Percentiles rank a stretch among this genome's conserved stretches.
Conservation (phyloP, 2,329 filamentous ascomycete species). For the Alternaria sp. region DNA sequence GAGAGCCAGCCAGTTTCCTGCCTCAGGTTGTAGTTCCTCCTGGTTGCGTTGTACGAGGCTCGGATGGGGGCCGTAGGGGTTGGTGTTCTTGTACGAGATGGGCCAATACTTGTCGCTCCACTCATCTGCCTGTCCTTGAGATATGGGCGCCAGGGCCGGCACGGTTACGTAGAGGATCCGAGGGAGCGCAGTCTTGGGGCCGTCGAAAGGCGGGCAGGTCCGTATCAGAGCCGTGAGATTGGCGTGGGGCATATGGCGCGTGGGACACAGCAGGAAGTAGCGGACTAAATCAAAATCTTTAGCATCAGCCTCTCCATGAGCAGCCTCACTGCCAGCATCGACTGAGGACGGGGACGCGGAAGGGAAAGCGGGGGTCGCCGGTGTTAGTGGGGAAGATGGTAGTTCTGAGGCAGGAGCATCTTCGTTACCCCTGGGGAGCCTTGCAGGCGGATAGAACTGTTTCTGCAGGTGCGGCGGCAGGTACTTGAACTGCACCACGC, state of each 20-base stretch:
- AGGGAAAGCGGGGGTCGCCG: constrained; percentile 15
- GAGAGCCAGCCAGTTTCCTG: constrained; percentile 70
- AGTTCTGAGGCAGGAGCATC: constrained; percentile 37
- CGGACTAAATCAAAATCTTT: constrained; percentile 48
- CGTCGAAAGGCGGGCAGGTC: constrained; percentile 49
- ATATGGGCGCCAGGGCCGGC: constrained; percentile 76
- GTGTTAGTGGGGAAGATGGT: constrained; percentile 34
- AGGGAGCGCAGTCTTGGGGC: constrained; percentile 47
- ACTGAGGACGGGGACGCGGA: constrained; percentile 7
- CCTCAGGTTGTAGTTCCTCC: constrained; percentile 69
- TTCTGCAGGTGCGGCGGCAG: constrained; percentile 67
- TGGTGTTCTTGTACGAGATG: constrained; percentile 84
- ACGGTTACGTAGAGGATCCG: constrained; percentile 71
- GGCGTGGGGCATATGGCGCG: constrained; percentile 59
- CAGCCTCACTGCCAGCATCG: constrained; percentile 13
- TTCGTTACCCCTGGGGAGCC: constrained; percentile 44
- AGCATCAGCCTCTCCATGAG: constrained; percentile 28
- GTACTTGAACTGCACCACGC: constrained; percentile 75
- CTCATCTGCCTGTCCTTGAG: constrained; percentile 73
- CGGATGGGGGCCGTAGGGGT: constrained; percentile 84
- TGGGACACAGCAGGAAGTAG: constrained; percentile 61
- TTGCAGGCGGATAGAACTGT: constrained; percentile 40
- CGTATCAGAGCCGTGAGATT: constrained; percentile 50
- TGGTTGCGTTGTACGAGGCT: constrained; percentile 73
- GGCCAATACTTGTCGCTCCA: constrained; percentile 85